Evolutionary conservation across 495 filamentous ascomycete species (phyloP), one percentile per base, ranked within the genome.

Genomic region (Clohesyomyces aquaticus): DNA sequence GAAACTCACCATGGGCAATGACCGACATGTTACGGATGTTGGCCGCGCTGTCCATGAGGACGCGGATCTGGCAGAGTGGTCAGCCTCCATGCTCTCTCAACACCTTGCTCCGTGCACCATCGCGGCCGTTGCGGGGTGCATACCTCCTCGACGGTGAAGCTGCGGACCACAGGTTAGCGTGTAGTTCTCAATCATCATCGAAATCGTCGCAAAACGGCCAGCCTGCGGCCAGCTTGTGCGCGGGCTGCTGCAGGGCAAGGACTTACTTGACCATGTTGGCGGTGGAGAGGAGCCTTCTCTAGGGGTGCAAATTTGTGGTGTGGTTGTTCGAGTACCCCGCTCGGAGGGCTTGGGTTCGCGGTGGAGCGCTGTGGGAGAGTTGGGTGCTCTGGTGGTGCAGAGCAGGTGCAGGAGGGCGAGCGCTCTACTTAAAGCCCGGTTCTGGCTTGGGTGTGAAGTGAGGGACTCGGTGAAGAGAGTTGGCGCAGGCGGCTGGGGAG

Each of bases 21-120:
- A 99, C 94, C 81, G 94, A 97, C 95, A 98, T 99, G 83, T 93
- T 92, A 65, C 94, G 91, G 85, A 98, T 94, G 84, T 98, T 98
- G 75, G 88, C 89, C 81, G 89, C 86, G 78, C 90, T 89, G 90
- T 97, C 93, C 94, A 98, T 98, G 81, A 98, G 86, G 67, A 70
- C 75, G 81, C 94, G 91, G 85, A 98, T 89, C 88, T 89, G 63
- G 18, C 69, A 66, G 55, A 47, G 12, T 50, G 47, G 71, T 80
- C 57, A 79, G 76, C 59, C 47, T 54, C 41, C 22, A 26, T 59
- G 25, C 51, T 25, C 22, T 22, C 18, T 23, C 32, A n/a, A 42
- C 18, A 55, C 43, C 35, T 28, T 4, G 28, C 4, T 19, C 29
- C 23, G 16, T 11, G 29, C 28, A 19, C 21, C 23, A 26, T 41